Conservation (phyloP, 2,329 filamentous ascomycete genomes). For the Chaetoscypha palmicola region DNA sequence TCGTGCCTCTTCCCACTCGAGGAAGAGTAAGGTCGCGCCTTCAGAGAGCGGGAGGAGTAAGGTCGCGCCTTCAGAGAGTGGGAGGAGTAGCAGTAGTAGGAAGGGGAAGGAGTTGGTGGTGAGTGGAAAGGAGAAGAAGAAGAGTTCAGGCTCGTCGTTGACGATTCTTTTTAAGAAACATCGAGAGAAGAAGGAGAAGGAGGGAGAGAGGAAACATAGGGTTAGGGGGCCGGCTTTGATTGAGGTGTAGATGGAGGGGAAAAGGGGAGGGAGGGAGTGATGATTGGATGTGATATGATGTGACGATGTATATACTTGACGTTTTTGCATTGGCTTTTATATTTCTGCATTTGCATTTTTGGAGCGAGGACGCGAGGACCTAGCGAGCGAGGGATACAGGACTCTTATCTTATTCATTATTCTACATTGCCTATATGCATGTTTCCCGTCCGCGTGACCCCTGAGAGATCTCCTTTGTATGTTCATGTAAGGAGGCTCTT, state of each 20-base stretch:
- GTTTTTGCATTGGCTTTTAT: no score
- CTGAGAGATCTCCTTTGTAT: no score
- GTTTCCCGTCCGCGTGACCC: no score
- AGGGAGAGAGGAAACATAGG: conserved; percentile 1
- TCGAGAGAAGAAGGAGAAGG: conserved; percentile 8
- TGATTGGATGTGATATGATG: no score
- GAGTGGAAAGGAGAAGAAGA: conserved; percentile 11
- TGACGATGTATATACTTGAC: no score
- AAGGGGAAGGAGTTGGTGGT: conserved; percentile 8
- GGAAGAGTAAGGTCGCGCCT: not conserved
- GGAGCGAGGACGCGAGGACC: no score
- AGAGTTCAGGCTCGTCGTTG: conserved; percentile 1
- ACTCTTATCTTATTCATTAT: no score
- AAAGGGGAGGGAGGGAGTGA: no score
- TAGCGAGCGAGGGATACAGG: no score
- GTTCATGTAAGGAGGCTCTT: no score
- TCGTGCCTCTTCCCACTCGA: not conserved
- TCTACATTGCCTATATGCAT: no score
- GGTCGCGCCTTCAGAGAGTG: conserved; percentile 3
- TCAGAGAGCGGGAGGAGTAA: not conserved
- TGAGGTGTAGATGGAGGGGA: conserved; percentile 7
- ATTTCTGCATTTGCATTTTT: no score
- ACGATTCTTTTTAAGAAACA: conserved; percentile 10
- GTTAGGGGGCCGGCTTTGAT: conserved; percentile 9
- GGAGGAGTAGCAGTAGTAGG: conserved; percentile 1